A percentile compares a stretch with the other conserved stretches of the same genome.
These are phyloP conservation scores for Hymenoscyphus scutula DNA, from an alignment of 2,329 filamentous ascomycete genomes.

Conservation along the genomic window DNA sequence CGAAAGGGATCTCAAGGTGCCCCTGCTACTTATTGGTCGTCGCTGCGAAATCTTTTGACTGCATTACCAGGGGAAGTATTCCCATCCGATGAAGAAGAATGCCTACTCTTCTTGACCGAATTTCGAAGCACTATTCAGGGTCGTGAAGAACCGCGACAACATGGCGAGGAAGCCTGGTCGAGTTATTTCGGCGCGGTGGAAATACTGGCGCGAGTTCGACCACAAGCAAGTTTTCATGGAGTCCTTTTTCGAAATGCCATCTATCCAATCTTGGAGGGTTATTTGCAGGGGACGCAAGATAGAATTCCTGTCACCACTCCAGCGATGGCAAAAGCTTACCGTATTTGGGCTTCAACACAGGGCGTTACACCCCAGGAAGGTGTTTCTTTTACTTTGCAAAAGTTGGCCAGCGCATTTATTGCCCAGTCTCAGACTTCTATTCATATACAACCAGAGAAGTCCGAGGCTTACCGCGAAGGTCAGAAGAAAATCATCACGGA, in stretches of 20 bases:
- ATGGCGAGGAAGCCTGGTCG: constrained; percentile 68
- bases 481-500: constrained; percentile 54
- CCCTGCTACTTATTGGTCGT: constrained; percentile 68
- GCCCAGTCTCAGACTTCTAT: constrained; percentile 71
- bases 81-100: constrained; percentile 51
- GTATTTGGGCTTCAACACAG: constrained; percentile 43
- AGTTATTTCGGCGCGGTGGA: constrained; percentile 67
- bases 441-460: constrained; percentile 68
- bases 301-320: constrained; percentile 11
- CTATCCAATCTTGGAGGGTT: constrained; percentile 55
- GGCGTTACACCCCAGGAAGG: constrained; percentile 45
- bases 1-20: constrained; percentile 83
- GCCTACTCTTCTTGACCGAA: constrained; percentile 61
- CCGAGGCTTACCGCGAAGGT: constrained; percentile 21
- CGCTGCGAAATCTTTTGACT: constrained; percentile 59
- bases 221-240: constrained; percentile 45
- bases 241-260: constrained; percentile 49
- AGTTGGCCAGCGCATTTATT: constrained; percentile 60
- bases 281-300: constrained; percentile 38
- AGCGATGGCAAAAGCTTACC: constrained; percentile 44
- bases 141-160: constrained; percentile 71
- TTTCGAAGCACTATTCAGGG: constrained; percentile 68
- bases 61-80: constrained; percentile 55
- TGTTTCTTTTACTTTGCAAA: constrained; percentile 59
- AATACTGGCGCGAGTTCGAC: constrained; percentile 49